Evolutionary conservation across 176 grass and related monocot genomes (phyloP).

Genomic region (Lolium perenne): DNA sequence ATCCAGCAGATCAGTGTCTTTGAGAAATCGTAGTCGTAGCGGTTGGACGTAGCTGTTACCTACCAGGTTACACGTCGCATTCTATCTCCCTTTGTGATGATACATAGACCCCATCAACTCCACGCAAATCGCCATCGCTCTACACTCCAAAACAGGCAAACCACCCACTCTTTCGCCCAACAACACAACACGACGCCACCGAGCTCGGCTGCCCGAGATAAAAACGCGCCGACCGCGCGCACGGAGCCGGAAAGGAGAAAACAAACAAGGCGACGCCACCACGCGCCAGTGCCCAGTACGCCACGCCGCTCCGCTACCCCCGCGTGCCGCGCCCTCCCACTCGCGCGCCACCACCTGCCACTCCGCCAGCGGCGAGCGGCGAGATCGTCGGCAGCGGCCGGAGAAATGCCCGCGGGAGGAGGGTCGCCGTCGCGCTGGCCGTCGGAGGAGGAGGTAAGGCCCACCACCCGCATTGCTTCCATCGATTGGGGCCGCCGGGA

Average conservation of each 20-base stretch:
- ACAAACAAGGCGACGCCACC: neutral
- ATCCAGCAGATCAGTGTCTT: too few species aligned
- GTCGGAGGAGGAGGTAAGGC: conserved; percentile 54
- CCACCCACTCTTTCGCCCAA: too few species aligned
- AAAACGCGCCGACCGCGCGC: neutral
- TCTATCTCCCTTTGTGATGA: too few species aligned
- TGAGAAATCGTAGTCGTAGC: too few species aligned
- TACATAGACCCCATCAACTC: too few species aligned
- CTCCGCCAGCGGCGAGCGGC: neutral
- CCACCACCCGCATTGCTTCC: conserved; percentile 31
- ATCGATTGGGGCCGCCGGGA: neutral
- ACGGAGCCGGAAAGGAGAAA: neutral
- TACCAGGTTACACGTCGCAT: too few species aligned
- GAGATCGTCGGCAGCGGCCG: neutral
- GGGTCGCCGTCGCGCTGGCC: conserved; percentile 50
- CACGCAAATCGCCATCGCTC: too few species aligned
- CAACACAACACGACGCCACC: too few species aligned
- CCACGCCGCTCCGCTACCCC: neutral
- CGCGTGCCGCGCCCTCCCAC: neutral
- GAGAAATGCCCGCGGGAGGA: conserved; percentile 42
- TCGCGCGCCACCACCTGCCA: neutral
- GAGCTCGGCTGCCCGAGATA: neutral
- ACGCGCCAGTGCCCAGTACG: neutral
- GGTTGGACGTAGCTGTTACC: too few species aligned
- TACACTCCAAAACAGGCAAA: too few species aligned